Conservation (phyloP, 495 filamentous ascomycete genomes). For the Chaetomium cochliodes region DNA sequence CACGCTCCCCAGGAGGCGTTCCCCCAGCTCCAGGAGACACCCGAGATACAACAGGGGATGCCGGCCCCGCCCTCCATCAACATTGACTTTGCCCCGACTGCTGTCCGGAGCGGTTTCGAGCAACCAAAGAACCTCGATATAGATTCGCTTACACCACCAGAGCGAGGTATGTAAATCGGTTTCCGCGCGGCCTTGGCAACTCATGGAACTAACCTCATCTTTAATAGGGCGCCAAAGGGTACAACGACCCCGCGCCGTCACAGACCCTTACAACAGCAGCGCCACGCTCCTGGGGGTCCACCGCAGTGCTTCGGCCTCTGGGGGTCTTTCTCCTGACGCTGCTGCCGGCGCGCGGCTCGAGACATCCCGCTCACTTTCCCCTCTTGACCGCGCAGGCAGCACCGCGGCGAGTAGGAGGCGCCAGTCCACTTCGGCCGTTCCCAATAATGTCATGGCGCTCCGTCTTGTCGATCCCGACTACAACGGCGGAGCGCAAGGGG, state of each 20-base stretch:
- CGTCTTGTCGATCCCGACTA: slow-evolving; percentile 86
- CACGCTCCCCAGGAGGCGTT: slow-evolving; percentile 57
- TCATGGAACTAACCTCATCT: slow-evolving; percentile 9
- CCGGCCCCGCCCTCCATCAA: slow-evolving; percentile 88
- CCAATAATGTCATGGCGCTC: slow-evolving; percentile 88
- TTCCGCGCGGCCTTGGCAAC: background rate
- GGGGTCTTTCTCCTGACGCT: slow-evolving; percentile 47
- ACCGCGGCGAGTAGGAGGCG: slow-evolving; percentile 64
- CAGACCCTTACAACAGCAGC: slow-evolving; percentile 64
- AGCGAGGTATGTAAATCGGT: slow-evolving; percentile 62
- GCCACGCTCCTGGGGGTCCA: slow-evolving; percentile 40
- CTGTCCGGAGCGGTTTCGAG: slow-evolving; percentile 68
- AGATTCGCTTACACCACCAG: slow-evolving; percentile 80
- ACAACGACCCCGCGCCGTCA: slow-evolving; percentile 67
- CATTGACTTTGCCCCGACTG: slow-evolving; percentile 81
- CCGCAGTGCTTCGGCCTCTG: slow-evolving; percentile 38
- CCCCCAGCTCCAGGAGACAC: slow-evolving; percentile 49
- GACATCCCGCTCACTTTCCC: slow-evolving; percentile 66
- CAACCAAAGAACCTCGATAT: slow-evolving; percentile 65
- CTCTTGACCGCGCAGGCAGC: slow-evolving; percentile 51
- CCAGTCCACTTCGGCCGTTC: slow-evolving; percentile 83
- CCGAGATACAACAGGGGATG: slow-evolving; percentile 54
- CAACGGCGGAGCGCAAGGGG: slow-evolving; percentile 53
- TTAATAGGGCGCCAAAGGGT: slow-evolving; percentile 42
- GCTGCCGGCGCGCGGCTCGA: slow-evolving; percentile 48